phyloP scores from a whole-genome alignment of 257 asterid species.

The Coffea canephora region DNA sequence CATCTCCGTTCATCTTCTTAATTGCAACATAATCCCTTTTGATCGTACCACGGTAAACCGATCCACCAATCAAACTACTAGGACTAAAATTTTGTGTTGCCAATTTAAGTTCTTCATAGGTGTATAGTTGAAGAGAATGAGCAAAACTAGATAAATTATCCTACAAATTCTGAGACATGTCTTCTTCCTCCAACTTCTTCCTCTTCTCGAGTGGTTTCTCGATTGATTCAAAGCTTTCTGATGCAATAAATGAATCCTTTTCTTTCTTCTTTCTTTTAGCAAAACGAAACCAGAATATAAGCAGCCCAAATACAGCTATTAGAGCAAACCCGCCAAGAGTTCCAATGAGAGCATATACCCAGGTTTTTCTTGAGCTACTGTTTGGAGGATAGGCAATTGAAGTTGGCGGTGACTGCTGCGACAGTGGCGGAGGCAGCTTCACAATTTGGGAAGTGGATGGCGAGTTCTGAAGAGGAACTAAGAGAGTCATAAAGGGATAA shows the following conservation, averaged over 20 bases:
- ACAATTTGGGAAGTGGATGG: constrained; percentile 46
- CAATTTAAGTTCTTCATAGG: constrained; percentile 49
- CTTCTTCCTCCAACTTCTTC: constrained; percentile 34
- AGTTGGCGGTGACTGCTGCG: constrained; percentile 25
- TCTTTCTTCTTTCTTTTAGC: constrained; percentile 27
- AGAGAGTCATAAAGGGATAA: constrained; percentile 59
- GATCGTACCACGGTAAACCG: constrained; percentile 73
- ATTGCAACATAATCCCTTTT: constrained; percentile 87
- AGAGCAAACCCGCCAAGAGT: constrained; percentile 48
- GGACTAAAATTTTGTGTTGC: constrained; percentile 72
- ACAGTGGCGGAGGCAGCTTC: constrained; percentile 56
- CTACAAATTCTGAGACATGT: constrained; percentile 29
- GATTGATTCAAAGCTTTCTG: constrained; percentile 38
- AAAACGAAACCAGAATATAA: constrained; percentile 27
- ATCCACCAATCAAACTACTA: constrained; percentile 48
- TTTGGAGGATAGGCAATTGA: constrained; percentile 28
- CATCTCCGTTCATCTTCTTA: constrained; percentile 81
- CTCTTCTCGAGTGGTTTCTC: constrained; percentile 33
- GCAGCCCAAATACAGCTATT: constrained; percentile 17
- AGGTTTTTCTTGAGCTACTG: constrained; percentile 45
- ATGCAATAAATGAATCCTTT: constrained; percentile 27
- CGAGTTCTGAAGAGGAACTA: constrained; percentile 62
- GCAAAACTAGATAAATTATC: constrained; percentile 66
- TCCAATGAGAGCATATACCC: constrained; percentile 63
- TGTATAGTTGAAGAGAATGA: constrained; percentile 63